These are phyloP conservation scores for Cladosporium sp. DNA, from an alignment of 2,329 filamentous ascomycete genomes.

Conservation along the genomic window DNA sequence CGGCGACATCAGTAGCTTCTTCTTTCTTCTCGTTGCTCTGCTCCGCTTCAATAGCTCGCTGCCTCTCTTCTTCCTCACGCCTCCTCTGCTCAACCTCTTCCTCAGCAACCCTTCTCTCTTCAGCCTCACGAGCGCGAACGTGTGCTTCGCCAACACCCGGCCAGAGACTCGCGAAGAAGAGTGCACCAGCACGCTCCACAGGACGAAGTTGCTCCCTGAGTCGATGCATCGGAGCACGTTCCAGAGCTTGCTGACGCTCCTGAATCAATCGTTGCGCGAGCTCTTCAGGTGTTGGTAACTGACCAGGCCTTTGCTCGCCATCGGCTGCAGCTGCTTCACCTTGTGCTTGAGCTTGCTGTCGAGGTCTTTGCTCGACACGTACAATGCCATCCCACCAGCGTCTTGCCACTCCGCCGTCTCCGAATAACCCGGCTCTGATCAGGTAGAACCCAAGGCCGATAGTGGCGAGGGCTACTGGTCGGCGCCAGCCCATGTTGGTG, in stretches of 20 bases:
- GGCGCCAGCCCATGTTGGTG: constrained; percentile 40
- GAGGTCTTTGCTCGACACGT: constrained; percentile 20
- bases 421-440: constrained; percentile 39
- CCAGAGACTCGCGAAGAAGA: constrained; percentile 60
- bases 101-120: constrained; percentile 27
- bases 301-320: constrained; percentile 14
- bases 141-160: constrained; percentile 60
- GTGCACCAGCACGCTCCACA: constrained; percentile 53
- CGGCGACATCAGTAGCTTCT: not conserved
- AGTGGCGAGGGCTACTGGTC: constrained; percentile 38
- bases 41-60: constrained; percentile 10
- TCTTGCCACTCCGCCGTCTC: constrained; percentile 34
- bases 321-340: constrained; percentile 8
- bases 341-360: constrained; percentile 1
- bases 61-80: constrained; percentile 24
- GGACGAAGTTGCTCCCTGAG: constrained; percentile 38
- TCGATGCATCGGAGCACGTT: constrained; percentile 18
- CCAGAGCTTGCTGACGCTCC: constrained; percentile 21
- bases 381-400: constrained; percentile 44
- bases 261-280: constrained; percentile 38
- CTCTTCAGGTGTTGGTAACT: constrained; percentile 39
- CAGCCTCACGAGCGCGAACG: constrained; percentile 50
- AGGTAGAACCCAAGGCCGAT: constrained; percentile 40
- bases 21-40: constrained; percentile 4
- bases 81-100: constrained; percentile 25